Conservation (phyloP, 257 asterid genomes). For the Nicotiana otophora region DNA sequence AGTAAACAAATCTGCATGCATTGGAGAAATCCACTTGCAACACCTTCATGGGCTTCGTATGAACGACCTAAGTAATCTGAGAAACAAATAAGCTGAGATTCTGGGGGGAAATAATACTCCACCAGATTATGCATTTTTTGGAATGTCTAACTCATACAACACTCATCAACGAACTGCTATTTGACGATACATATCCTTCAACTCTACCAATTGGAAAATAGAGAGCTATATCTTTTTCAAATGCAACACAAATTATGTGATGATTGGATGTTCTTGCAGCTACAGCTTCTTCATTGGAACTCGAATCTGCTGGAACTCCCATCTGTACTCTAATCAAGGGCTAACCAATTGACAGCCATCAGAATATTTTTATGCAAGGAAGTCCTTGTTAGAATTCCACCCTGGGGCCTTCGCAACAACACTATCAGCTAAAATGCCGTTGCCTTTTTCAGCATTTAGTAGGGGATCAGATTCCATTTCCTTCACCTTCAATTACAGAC, state of each 20-base stretch:
- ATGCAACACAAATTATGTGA: conserved; percentile 8
- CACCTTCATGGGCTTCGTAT: neutral
- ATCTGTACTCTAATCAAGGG: conserved; percentile 14
- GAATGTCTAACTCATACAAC: neutral
- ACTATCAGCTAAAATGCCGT: conserved; percentile 31
- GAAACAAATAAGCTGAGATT: neutral
- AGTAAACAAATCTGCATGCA: too few relatives aligned
- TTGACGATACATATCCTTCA: conserved; percentile 10
- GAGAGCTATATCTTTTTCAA: conserved; percentile 14
- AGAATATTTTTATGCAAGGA: conserved; percentile 30
- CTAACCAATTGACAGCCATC: neutral
- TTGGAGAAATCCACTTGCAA: neutral
- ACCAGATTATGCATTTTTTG: neutral
- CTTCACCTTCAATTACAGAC: conserved; percentile 34
- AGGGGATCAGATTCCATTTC: conserved; percentile 63
- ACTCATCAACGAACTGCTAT: neutral
- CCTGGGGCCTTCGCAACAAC: conserved; percentile 33
- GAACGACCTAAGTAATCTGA: neutral
- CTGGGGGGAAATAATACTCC: neutral
- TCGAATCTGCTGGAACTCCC: conserved; percentile 27
- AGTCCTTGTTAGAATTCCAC: conserved; percentile 78
- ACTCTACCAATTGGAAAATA: conserved; percentile 26
- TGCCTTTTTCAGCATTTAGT: conserved; percentile 49
- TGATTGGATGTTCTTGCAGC: conserved; percentile 17
- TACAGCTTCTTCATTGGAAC: neutral